Base-by-base conservation (phyloP, 2,329 filamentous ascomycete genomes). In the Camillea tinctor region DNA sequence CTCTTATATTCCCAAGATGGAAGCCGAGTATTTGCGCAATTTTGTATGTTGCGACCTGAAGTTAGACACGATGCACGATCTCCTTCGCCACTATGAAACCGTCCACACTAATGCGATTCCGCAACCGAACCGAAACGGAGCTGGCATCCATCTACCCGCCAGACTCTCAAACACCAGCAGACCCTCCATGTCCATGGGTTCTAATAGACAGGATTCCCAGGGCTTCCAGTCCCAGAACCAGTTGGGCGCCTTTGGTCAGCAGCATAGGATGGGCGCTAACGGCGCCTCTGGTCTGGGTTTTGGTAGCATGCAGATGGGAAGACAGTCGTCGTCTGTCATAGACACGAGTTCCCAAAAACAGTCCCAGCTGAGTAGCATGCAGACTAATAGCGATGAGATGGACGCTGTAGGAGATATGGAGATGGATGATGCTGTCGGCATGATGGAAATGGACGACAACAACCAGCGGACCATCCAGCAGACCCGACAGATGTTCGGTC, bases 1-100 rank as follows among this genome's bases (percentile, higher is more conserved):
- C 6, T 98, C 95, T 23, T 98, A 98, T 74, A 85, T 97, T 1
- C 94, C 93, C 9, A 97, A 97, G 76, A 87, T 97, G 72, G 95
- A 99, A 77, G 94, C 94, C 63, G 95, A 94, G 72, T 99, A 97
- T 75, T 96, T 98, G 92, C 90, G 90, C 76, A 93, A 98, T 78
- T 98, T 98, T 77, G 90, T 90, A 56, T 99, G 95, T 79, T 99
- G 95, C 77, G 93, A 93, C 70, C 86, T 92, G 70, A 94, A 89
- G 30, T 84, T 97, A 67, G 90, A 93, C 22, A 96, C 93, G 55
- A 85, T 99, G 68, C 95, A 99, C 78, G 95, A 98, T 73, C 83
- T 99, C 52, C 81, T 99, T 52, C 93, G 97, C 73, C 95, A 99
- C 75, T 99, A 97, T 73, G 95, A 99, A 77, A 94, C 97, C 77